Conservation (phyloP, 495 filamentous ascomycete genomes). For the Trichoderma virens region DNA sequence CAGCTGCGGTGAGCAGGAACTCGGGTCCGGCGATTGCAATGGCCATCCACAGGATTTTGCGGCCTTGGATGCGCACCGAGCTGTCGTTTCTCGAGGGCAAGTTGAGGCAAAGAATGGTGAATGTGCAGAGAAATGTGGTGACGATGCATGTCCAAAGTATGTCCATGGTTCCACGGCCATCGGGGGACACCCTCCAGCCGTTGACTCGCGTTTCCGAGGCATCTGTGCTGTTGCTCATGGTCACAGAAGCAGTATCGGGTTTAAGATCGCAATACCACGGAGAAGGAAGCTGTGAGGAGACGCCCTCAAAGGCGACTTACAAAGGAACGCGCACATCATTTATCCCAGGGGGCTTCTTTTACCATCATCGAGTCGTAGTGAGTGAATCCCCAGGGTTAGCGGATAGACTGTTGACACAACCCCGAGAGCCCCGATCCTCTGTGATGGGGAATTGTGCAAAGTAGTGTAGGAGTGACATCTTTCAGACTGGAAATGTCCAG, state of each 20-base stretch:
- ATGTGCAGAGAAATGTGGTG: constrained; percentile 25
- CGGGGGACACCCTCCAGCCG: constrained; percentile 18
- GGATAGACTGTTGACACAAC: no score
- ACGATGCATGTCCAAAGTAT: constrained; percentile 26
- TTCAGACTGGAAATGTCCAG: no score
- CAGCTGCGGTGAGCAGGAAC: constrained; percentile 16
- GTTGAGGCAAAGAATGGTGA: constrained; percentile 24
- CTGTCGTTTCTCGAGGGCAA: constrained; percentile 21
- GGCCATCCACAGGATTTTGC: constrained; percentile 21
- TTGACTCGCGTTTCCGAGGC: background rate
- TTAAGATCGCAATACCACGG: background rate
- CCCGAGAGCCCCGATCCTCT: no score
- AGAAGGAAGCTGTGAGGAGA: no score
- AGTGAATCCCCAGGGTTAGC: no score
- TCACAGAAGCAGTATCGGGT: background rate
- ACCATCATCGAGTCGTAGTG: no score
- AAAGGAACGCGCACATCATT: no score
- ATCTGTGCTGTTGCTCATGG: constrained; percentile 23
- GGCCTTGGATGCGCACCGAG: constrained; percentile 11
- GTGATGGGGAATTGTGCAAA: no score
- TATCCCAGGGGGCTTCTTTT: no score
- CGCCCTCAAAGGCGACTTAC: no score
- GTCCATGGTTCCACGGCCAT: constrained; percentile 24
- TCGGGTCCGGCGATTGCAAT: constrained; percentile 26
- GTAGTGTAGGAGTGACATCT: no score